phyloP scores from a whole-genome alignment of 164 flowering plant genomes.

The Piper longum region DNA sequence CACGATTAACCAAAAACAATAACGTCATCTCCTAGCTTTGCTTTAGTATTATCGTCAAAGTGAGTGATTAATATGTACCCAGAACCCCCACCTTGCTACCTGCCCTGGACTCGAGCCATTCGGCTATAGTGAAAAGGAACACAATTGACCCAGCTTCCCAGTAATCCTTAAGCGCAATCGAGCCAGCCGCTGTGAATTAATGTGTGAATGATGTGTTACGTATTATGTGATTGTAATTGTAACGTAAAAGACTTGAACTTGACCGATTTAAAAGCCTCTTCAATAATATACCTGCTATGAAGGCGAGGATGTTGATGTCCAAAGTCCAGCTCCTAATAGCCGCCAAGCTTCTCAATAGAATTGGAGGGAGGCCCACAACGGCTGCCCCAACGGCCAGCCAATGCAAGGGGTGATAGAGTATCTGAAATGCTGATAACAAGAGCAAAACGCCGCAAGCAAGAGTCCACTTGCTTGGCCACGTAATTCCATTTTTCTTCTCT shows the following conservation, averaged over 20 bases:
- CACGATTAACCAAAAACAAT: too few relatives aligned
- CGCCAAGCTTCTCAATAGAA: slow-evolving; percentile 27
- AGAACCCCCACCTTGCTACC: slow-evolving; percentile 56
- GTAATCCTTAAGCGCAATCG: slow-evolving; percentile 52
- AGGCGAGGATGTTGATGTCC: slow-evolving; percentile 59
- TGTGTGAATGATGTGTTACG: too few relatives aligned
- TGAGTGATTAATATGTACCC: too few relatives aligned
- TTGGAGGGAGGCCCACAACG: slow-evolving; percentile 47
- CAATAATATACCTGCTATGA: slow-evolving; percentile 52
- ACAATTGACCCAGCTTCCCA: slow-evolving; percentile 75
- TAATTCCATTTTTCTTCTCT: slow-evolving; percentile 19
- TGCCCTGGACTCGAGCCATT: slow-evolving; percentile 89
- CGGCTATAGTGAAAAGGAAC: slow-evolving; percentile 69
- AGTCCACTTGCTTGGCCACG: slow-evolving; percentile 79
- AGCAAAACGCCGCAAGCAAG: slow-evolving; percentile 46
- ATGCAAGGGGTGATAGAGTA: slow-evolving; percentile 35
- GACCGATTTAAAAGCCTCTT: not conserved
- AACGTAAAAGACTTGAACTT: too few relatives aligned
- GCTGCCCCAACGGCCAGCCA: slow-evolving; percentile 69
- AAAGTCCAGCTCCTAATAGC: slow-evolving; percentile 32
- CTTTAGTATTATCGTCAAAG: too few relatives aligned
- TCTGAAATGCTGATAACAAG: slow-evolving; percentile 34
- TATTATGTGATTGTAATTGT: too few relatives aligned
- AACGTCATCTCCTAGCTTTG: not conserved
- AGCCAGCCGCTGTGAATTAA: slow-evolving; percentile 46